phyloP scores from a whole-genome alignment of 306 rosid species.

The Begonia masoniana region DNA sequence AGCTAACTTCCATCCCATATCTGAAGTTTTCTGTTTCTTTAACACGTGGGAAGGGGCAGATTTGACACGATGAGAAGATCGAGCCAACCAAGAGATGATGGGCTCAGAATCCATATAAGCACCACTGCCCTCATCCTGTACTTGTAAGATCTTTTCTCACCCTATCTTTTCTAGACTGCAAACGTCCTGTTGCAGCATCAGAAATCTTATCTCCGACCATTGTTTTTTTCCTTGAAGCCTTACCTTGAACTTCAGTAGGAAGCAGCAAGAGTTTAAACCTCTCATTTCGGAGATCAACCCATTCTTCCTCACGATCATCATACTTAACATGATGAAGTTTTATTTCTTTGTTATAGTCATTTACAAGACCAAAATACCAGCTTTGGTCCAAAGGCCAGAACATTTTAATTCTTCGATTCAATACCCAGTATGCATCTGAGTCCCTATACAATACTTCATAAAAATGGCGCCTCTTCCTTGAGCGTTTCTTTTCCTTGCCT shows the following conservation, averaged over 20 bases:
- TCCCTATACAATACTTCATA: conserved; percentile 59
- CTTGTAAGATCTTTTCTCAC: conserved; percentile 18
- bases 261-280: conserved; percentile 84
- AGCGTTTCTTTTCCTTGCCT: conserved; percentile 40
- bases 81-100: conserved; percentile 82
- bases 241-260: conserved; percentile 85
- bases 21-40: conserved; percentile 63
- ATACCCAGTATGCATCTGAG: conserved; percentile 61
- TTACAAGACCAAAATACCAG: conserved; percentile 85
- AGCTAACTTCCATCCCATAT: conserved; percentile 22
- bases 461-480: conserved; percentile 82
- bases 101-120: conserved; percentile 80
- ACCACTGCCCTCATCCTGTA: conserved; percentile 44
- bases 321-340: conserved; percentile 83
- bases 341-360: conserved; percentile 42
- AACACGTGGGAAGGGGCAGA: conserved; percentile 33
- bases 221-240: conserved; percentile 24
- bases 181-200: conserved; percentile 29
- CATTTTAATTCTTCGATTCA: conserved; percentile 66
- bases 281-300: conserved; percentile 83
- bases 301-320: conserved; percentile 91
- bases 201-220: conserved; percentile 19
- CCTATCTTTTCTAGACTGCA: conserved; percentile 35
- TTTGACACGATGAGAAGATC: conserved; percentile 49
- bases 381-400: conserved; percentile 96